These are phyloP conservation scores for Phyllosticta citriasiana DNA, from an alignment of 2,329 filamentous ascomycete species.

Conservation along the genomic window DNA sequence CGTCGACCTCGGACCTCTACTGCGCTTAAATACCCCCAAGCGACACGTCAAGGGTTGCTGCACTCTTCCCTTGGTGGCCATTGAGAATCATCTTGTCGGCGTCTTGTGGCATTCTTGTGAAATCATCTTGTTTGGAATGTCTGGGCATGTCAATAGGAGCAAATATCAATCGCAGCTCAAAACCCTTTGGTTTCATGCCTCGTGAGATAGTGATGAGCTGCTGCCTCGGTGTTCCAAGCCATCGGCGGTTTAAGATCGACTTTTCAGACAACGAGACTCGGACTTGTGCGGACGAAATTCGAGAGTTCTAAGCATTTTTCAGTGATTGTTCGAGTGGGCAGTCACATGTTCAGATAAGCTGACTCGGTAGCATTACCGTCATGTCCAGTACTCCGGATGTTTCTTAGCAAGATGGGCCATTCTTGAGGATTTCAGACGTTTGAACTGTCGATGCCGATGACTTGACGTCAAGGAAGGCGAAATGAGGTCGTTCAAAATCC, in stretches of 20 bases:
- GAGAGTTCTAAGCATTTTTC: too few relatives aligned
- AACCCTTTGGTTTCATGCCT: not conserved
- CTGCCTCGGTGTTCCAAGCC: too few relatives aligned
- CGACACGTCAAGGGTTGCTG: not conserved
- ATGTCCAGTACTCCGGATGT: not conserved
- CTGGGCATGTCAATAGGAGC: not conserved
- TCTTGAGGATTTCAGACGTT: too few relatives aligned
- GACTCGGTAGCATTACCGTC: not conserved
- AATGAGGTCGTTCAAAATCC: too few relatives aligned
- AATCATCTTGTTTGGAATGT: not conserved
- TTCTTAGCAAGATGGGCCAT: not conserved
- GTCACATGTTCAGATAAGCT: not conserved
- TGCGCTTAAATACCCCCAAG: not conserved
- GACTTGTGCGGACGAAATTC: too few relatives aligned
- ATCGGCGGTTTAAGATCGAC: too few relatives aligned
- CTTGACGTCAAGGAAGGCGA: too few relatives aligned
- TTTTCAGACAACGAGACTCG: too few relatives aligned
- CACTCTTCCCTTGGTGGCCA: not conserved
- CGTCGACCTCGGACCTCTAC: constrained; percentile 4
- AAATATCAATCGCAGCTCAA: not conserved
- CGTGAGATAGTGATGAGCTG: not conserved
- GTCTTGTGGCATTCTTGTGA: not conserved
- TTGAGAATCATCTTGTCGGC: not conserved
- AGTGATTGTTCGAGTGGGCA: too few relatives aligned
- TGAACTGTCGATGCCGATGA: too few relatives aligned